Evolutionary conservation across 352 stramenopile species (phyloP).

Genomic region (Globisporangium nagaii): DNA sequence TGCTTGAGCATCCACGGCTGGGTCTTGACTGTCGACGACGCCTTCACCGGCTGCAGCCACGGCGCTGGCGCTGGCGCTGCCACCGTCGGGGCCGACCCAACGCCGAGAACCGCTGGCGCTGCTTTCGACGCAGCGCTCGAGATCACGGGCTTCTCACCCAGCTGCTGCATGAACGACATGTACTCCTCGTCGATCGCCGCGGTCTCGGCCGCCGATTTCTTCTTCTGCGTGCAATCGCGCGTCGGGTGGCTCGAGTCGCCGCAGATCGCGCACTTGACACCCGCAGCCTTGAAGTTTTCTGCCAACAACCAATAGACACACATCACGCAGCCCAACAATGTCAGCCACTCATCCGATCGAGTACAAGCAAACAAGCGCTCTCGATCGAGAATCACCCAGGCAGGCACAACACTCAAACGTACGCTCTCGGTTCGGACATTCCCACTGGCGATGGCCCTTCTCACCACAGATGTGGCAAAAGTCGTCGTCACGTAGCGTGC

Average conservation of each 20-base stretch:
- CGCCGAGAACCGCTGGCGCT: background rate
- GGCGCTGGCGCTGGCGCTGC: slow-evolving; percentile 31
- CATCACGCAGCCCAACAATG: background rate
- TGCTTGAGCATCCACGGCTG: slow-evolving; percentile 72
- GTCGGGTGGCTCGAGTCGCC: slow-evolving; percentile 97
- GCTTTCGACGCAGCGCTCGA: slow-evolving; percentile 49
- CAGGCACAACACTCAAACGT: slow-evolving; percentile 21
- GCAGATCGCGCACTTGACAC: slow-evolving; percentile 97
- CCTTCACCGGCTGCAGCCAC: slow-evolving; percentile 65
- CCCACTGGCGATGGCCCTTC: slow-evolving; percentile 96
- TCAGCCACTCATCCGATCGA: background rate
- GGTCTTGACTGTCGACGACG: slow-evolving; percentile 21
- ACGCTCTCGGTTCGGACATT: slow-evolving; percentile 92
- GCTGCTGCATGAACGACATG: slow-evolving; percentile 83
- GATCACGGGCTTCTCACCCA: slow-evolving; percentile 70
- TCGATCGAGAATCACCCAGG: no score
- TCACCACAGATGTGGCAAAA: slow-evolving; percentile 98
- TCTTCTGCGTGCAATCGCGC: slow-evolving; percentile 93
- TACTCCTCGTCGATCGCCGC: slow-evolving; percentile 84
- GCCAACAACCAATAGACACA: background rate
- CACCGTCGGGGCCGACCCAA: background rate
- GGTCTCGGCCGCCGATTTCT: slow-evolving; percentile 61
- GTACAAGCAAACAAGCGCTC: slow-evolving; percentile 9
- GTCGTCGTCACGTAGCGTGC: slow-evolving; percentile 96
- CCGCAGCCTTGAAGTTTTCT: slow-evolving; percentile 72